Evolutionary conservation across 805 yeast genomes (phyloP), one percentile per base, ranked within the genome.

Genomic region (Starmerella etchellsii): DNA sequence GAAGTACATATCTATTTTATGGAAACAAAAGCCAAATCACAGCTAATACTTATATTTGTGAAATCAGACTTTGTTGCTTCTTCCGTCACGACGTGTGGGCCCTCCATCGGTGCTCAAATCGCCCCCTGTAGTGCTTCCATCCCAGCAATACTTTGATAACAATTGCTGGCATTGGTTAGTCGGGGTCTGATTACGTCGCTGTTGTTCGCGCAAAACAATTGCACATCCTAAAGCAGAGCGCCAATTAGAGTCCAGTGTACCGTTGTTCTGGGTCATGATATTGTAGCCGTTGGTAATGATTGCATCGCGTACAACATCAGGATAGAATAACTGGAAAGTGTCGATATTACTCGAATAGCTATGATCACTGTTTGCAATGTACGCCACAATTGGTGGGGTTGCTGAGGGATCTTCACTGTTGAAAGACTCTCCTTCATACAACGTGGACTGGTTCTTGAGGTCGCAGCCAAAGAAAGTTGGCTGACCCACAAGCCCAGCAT

Each of bases 391-490:
- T 1, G 91, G 91, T 20, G 84, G 81, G 28, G 19, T 52, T 53
- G 22, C 54, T 10, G 7, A 7, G 7, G 25, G 25, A 10, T 23
- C 25, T 7, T 8, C 10, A 8, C 10, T 7, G n/a, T n/a, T n/a
- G n/a, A n/a, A n/a, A 26, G 16, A 15, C 13, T 27, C 21, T 32
- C 34, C 43, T 51, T 36, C 56, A 62, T 32, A 10, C 64, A 56
- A 45, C 78, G 16, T 15, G 15, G 15, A 5, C 20, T n/a, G 81
- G 69, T 57, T 75, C n/a, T 28, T 35, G 23, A 27, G 21, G n/a
- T 21, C 59, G 59, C 96, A 85, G 2, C 95, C 95, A 54, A 85
- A 79, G 57, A 84, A 83, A 0, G 76, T 63, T 11, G 95, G 95
- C 39, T 61, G 69, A 27, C 31, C 38, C 16, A 29, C 24, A n/a